A percentile compares a stretch with the other conserved stretches of the same genome.
These are phyloP conservation scores for Scenedesmus sp. DNA, from an alignment of 163 green algal species.

Conservation along the genomic window DNA sequence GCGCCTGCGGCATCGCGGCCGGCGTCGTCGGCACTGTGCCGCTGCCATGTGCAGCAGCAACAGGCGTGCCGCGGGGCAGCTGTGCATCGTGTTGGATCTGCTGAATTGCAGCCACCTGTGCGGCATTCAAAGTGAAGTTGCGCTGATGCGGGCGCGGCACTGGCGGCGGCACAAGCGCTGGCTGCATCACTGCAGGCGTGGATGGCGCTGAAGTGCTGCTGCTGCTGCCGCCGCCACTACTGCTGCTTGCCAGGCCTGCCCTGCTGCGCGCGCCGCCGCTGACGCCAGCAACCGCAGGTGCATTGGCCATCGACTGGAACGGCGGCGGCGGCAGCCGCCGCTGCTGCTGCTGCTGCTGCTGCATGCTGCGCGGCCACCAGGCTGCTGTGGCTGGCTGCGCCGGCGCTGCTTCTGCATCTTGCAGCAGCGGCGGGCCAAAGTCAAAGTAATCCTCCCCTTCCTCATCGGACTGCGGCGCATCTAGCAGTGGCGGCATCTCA, in stretches of 20 bases:
- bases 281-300: not conserved
- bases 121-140: too few relatives aligned
- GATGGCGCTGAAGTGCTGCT: not conserved
- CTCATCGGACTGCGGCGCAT: not conserved
- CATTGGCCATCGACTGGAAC: not conserved
- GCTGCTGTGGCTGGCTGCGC: not conserved
- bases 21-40: too few relatives aligned
- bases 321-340: not conserved
- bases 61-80: too few relatives aligned
- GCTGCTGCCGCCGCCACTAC: not conserved
- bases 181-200: too few relatives aligned
- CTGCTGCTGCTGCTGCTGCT: not conserved
- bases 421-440: not conserved
- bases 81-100: too few relatives aligned
- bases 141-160: too few relatives aligned
- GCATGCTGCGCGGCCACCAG: not conserved
- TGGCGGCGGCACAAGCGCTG: too few relatives aligned
- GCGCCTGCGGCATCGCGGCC: not conserved
- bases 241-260: not conserved
- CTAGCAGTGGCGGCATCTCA: conserved; percentile 9
- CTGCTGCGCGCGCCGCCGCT: not conserved
- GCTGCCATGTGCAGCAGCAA: too few relatives aligned
- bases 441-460: not conserved
- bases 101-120: too few relatives aligned
- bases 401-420: conserved; percentile 1